phyloP scores from a whole-genome alignment of 768 basidiomycete species.

The Boletus tomentosulus region DNA sequence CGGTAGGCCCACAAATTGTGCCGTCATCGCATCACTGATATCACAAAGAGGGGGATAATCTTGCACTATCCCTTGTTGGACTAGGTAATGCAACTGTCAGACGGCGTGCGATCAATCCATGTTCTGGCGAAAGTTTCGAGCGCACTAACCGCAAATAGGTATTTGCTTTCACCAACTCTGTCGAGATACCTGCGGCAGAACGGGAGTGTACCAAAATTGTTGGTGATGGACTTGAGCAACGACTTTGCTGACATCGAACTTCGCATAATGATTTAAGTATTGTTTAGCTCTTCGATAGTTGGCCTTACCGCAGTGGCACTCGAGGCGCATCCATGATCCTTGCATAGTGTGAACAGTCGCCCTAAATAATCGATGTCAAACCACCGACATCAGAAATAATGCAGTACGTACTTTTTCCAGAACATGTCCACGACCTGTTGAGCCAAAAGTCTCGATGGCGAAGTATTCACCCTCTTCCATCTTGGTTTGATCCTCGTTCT shows the following conservation, averaged over 20 bases:
- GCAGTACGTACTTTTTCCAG: slow-evolving; percentile 62
- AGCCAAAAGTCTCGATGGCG: slow-evolving; percentile 98
- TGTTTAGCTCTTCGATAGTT: not conserved
- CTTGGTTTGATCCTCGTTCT: slow-evolving; percentile 84
- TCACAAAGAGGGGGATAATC: slow-evolving; percentile 94
- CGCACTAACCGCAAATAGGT: slow-evolving; percentile 74
- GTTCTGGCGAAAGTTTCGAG: not conserved
- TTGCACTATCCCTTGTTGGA: slow-evolving; percentile 81
- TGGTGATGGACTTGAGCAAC: slow-evolving; percentile 82
- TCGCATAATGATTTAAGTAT: slow-evolving; percentile 2
- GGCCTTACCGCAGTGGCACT: slow-evolving; percentile 66
- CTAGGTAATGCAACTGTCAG: slow-evolving; percentile 79
- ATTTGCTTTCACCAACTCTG: slow-evolving; percentile 86
- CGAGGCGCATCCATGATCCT: slow-evolving; percentile 63
- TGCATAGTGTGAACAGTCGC: slow-evolving; percentile 93
- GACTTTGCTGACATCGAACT: slow-evolving; percentile 84
- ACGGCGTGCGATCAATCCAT: not conserved
- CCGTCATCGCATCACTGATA: slow-evolving; percentile 83
- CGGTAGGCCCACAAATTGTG: slow-evolving; percentile 66
- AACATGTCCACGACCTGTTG: slow-evolving; percentile 88
- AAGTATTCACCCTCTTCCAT: slow-evolving; percentile 99
- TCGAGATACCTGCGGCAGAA: slow-evolving; percentile 96
- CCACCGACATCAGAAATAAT: not conserved
- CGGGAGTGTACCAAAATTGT: slow-evolving; percentile 91
- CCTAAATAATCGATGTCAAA: slow-evolving; percentile 40